These are phyloP conservation scores for Fonsecaea monophora DNA, from an alignment of 2,329 filamentous ascomycete genomes.

Conservation along the genomic window DNA sequence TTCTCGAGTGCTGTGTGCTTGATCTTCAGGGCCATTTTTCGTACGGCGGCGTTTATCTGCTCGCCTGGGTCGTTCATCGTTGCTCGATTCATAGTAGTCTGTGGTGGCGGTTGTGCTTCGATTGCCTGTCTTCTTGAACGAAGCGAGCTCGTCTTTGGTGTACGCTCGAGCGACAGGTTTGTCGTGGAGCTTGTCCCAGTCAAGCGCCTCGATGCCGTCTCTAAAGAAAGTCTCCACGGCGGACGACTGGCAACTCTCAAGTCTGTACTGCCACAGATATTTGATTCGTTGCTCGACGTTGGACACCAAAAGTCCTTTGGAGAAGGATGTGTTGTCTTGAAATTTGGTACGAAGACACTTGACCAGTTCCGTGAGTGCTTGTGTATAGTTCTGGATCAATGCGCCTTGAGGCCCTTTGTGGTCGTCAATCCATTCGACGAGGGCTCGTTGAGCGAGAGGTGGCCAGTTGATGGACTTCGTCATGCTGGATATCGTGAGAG, in stretches of 20 bases:
- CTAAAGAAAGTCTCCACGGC: neutral
- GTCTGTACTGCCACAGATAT: slow-evolving; percentile 2
- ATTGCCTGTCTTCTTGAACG: neutral
- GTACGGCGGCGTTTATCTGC: neutral
- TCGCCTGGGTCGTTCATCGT: neutral
- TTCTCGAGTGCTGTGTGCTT: neutral
- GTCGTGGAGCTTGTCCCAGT: slow-evolving; percentile 6
- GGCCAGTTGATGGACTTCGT: slow-evolving; percentile 5
- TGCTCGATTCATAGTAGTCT: neutral
- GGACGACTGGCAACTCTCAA: neutral
- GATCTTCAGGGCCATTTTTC: neutral
- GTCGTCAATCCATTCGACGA: slow-evolving; percentile 8
- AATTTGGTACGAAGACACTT: neutral
- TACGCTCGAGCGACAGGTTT: slow-evolving; percentile 6
- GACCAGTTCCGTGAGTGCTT: neutral
- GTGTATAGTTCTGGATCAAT: slow-evolving; percentile 1
- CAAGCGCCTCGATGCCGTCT: neutral
- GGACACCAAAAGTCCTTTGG: neutral
- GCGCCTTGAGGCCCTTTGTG: slow-evolving; percentile 5
- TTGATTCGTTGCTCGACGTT: slow-evolving; percentile 7
- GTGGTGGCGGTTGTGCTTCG: neutral
- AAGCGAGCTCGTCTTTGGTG: neutral
- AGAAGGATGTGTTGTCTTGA: neutral
- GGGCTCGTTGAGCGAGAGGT: neutral
- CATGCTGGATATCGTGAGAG: neutral